Evolutionary conservation across 2,329 filamentous ascomycete species (phyloP), one percentile per base, ranked within the genome.

Genomic region (Colletotrichum tabaci): DNA sequence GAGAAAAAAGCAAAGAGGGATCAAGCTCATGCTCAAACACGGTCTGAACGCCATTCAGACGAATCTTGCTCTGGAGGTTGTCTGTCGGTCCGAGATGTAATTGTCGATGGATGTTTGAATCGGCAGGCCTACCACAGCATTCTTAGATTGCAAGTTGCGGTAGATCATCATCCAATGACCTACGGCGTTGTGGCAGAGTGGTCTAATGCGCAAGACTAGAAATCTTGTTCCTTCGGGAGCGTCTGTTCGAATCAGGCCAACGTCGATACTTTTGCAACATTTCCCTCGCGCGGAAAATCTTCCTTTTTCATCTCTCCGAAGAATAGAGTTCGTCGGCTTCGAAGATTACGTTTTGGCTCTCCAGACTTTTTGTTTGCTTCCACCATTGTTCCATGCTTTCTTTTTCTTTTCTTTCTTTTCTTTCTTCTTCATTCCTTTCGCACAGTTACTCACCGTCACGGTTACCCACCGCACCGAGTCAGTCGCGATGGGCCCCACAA

Each of bases 181-280:
- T 2, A 12, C n/a, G 65, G 65, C 65, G 65, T 67, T 52, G 65
- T 67, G 65, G 65, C 65, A 67, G 65, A 67, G 57, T 67, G 65
- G 65, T 67, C 65, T 67, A 67, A 67, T 67, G 65, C 65, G 65
- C 65, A 67, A 55, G 65, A 67, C 65, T 67, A 67, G 65, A 67
- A 67, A 67, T 67, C 65, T 55, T 67, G 65, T 67, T 67, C 65
- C 65, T 67, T 67, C 65, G 65, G 65, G 65, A 67, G 65, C 65
- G 21, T 23, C 21, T 23, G 21, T 67, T 67, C 65, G 65, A 67
- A 67, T 67, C 65, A 67, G 65, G 65, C 65, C 49, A 52, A 67
- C 65, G 65, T 67, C 65, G 65, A 10, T 0, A 5, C 3, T 2
- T 62, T 9, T 53, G 21, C 21, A 23, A 23, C 21, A 23, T 23